phyloP scores from a whole-genome alignment of 2,329 filamentous ascomycete species.

The Alternaria hordeiaustralica region DNA sequence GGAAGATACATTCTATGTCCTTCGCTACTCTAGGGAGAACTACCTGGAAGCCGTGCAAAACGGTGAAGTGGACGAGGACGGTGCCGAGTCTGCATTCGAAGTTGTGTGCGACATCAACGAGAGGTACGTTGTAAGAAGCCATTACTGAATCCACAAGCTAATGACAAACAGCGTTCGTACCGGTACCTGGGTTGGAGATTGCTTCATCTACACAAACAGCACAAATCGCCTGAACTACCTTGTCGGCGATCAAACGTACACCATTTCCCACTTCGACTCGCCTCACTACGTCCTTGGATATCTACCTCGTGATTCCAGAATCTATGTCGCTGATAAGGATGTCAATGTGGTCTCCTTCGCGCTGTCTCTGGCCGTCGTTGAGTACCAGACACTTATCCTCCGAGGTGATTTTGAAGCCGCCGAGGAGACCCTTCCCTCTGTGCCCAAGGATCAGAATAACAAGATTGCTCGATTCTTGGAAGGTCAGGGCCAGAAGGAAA shows the following conservation, averaged over 20 bases:
- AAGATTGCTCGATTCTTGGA: slow-evolving; percentile 98
- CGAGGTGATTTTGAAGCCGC: slow-evolving; percentile 93
- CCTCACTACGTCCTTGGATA: slow-evolving; percentile 95
- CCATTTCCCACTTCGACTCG: slow-evolving; percentile 94
- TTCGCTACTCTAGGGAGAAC: slow-evolving; percentile 88
- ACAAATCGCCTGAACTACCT: slow-evolving; percentile 98
- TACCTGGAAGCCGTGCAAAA: slow-evolving; percentile 84
- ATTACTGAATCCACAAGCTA: slow-evolving; percentile 11
- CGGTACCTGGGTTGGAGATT: slow-evolving; percentile 97
- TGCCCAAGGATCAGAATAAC: slow-evolving; percentile 93
- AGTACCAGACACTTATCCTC: slow-evolving; percentile 95
- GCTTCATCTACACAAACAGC: slow-evolving; percentile 97
- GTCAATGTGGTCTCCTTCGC: slow-evolving; percentile 89
- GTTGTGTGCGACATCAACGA: slow-evolving; percentile 96
- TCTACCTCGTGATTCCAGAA: slow-evolving; percentile 90
- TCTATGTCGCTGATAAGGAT: slow-evolving; percentile 96
- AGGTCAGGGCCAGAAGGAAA: slow-evolving; percentile 94
- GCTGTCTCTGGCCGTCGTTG: slow-evolving; percentile 88
- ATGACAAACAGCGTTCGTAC: slow-evolving; percentile 73
- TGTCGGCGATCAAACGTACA: slow-evolving; percentile 97
- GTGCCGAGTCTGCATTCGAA: slow-evolving; percentile 94
- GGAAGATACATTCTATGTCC: slow-evolving; percentile 93
- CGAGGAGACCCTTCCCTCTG: slow-evolving; percentile 79
- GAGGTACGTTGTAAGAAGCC: slow-evolving; percentile 61
- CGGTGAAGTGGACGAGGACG: slow-evolving; percentile 85